Percentiles rank a stretch among this genome's conserved stretches.
Evolutionary conservation across 352 stramenopile genomes (phyloP).

Genomic region (Pseudoperonospora humuli): DNA sequence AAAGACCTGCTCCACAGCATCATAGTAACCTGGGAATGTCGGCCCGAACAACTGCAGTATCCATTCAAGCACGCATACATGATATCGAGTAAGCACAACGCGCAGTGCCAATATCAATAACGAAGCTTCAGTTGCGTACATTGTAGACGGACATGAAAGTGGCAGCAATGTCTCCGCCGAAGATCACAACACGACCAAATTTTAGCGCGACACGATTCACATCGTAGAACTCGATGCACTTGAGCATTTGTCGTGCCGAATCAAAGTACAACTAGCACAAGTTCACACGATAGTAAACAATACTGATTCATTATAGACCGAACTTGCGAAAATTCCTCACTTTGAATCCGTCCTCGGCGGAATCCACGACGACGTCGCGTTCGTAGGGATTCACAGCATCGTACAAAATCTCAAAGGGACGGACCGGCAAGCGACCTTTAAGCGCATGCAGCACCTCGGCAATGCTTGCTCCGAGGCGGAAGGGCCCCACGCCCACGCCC

Average conservation of each 20-base stretch:
- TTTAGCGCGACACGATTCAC: constrained; percentile 72
- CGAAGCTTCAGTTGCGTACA: constrained; percentile 22
- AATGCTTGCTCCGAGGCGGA: constrained; percentile 65
- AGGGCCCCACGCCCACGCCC: constrained; percentile 65
- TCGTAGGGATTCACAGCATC: constrained; percentile 57
- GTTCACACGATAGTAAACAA: background rate
- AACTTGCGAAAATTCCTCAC: background rate
- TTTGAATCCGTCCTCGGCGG: constrained; percentile 60
- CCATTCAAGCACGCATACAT: background rate
- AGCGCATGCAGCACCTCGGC: constrained; percentile 68
- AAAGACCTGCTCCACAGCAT: constrained; percentile 48
- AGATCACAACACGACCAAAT: constrained; percentile 78
- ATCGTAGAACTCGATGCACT: constrained; percentile 70
- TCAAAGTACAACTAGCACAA: constrained; percentile 54
- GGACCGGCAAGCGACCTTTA: constrained; percentile 67
- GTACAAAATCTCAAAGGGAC: constrained; percentile 74
- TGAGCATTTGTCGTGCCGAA: constrained; percentile 54
- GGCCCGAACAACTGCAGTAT: constrained; percentile 65
- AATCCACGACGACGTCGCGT: constrained; percentile 52
- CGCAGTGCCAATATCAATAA: background rate
- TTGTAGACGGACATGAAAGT: constrained; percentile 88
- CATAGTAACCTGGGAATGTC: constrained; percentile 74
- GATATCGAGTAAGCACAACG: background rate
- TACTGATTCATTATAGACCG: background rate
- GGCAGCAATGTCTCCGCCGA: constrained; percentile 62